These are phyloP conservation scores for Penicillium ochrochloron DNA, from an alignment of 495 filamentous ascomycete species.

Conservation along the genomic window DNA sequence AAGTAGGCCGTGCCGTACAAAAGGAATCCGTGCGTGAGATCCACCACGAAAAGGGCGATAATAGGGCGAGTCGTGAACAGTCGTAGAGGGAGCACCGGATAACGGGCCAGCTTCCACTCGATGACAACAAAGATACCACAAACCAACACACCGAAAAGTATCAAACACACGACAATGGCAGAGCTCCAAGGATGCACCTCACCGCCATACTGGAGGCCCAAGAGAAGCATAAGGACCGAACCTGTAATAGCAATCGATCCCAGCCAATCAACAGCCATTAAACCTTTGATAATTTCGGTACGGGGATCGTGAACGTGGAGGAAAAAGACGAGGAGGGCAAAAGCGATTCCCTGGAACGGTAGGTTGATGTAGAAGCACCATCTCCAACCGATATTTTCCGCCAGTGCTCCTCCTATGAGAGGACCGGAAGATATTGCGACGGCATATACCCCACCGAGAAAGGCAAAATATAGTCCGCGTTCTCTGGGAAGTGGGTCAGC, in stretches of 20 bases:
- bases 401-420: not conserved
- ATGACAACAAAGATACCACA: slow-evolving; percentile 63
- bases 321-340: slow-evolving; percentile 47
- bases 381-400: slow-evolving; percentile 20
- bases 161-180: slow-evolving; percentile 67
- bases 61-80: slow-evolving; percentile 61
- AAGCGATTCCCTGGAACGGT: slow-evolving; percentile 62
- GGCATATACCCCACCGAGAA: slow-evolving; percentile 39
- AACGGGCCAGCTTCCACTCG: slow-evolving; percentile 69
- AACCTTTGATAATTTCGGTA: slow-evolving; percentile 66
- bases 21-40: slow-evolving; percentile 45
- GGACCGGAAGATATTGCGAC: slow-evolving; percentile 2
- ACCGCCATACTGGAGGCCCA: slow-evolving; percentile 73
- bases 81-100: slow-evolving; percentile 71
- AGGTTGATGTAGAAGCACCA: slow-evolving; percentile 63
- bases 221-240: slow-evolving; percentile 69
- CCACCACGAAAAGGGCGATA: slow-evolving; percentile 43
- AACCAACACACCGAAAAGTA: slow-evolving; percentile 67
- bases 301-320: slow-evolving; percentile 68
- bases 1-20: slow-evolving; percentile 55
- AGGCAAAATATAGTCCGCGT: slow-evolving; percentile 30
- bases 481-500: not conserved
- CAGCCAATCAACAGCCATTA: slow-evolving; percentile 72
- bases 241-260: slow-evolving; percentile 65
- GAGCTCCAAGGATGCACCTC: slow-evolving; percentile 68